Evolutionary conservation across 2,329 filamentous ascomycete species (phyloP).

Genomic region (Aspergillus latus): DNA sequence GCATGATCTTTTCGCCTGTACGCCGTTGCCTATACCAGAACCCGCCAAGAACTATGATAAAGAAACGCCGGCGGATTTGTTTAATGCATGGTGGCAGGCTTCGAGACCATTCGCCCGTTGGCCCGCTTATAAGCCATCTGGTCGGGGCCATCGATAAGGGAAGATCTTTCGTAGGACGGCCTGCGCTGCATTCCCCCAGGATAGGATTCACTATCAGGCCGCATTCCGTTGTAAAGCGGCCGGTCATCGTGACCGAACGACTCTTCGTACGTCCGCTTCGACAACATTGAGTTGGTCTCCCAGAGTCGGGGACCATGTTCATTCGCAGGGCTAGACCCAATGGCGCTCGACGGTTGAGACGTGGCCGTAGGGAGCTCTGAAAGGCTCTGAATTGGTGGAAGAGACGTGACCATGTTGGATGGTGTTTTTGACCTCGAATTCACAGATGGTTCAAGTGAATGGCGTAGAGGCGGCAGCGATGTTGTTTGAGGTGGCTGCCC

Average conservation of each 20-base stretch:
- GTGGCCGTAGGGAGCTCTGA: conserved; percentile 29
- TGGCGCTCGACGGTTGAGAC: conserved; percentile 26
- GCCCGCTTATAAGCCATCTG: conserved; percentile 39
- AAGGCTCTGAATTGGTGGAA: conserved; percentile 40
- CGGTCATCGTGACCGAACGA: conserved; percentile 42
- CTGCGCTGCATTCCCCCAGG: conserved; percentile 24
- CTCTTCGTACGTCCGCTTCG: conserved; percentile 41
- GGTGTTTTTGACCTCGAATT: conserved; percentile 28
- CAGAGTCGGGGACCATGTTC: conserved; percentile 30
- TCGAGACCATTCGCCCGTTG: conserved; percentile 36
- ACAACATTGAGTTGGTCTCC: conserved; percentile 28
- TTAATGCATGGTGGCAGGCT: conserved; percentile 28
- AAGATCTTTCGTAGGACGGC: conserved; percentile 26
- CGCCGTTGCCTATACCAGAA: conserved; percentile 20
- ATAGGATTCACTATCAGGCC: conserved; percentile 37
- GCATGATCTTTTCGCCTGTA: conserved; percentile 19
- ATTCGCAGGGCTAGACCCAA: conserved; percentile 24
- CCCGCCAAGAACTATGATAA: neutral
- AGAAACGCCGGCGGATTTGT: neutral
- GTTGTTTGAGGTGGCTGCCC: conserved; percentile 22
- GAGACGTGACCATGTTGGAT: conserved; percentile 28
- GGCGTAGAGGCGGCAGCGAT: conserved; percentile 29
- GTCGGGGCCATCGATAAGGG: conserved; percentile 26
- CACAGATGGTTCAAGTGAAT: conserved; percentile 35
- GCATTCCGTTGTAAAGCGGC: conserved; percentile 46